Evolutionary conservation across 2,329 filamentous ascomycete species (phyloP), one percentile per base, ranked within the genome.

Genomic region (Cercospora sp.): DNA sequence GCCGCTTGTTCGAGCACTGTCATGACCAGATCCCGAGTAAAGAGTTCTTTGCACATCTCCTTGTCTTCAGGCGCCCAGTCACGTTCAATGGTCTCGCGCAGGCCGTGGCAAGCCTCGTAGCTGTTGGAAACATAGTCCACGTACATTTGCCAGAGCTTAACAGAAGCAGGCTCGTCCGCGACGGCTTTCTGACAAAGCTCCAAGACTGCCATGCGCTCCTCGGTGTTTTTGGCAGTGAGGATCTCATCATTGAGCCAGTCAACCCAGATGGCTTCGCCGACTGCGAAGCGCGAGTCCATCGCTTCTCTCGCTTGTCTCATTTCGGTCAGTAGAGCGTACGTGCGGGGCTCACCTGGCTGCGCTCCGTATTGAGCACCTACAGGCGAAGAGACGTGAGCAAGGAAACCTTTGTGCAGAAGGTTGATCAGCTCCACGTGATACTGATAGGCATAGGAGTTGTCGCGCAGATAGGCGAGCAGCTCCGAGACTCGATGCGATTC

Each of bases 101-200:
- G 79, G 67, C 84, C 85, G 77, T 89, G 87, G 74, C 87, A 88
- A 72, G 87, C 87, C 62, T 85, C 84, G 78, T 91, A 89, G 10
- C 93, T 87, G 21, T 87, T 86, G 84, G 90, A 89, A 70, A 94
- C 88, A 80, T 90, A 94, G 74, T 93, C 89, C 79, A 90, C 92
- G 77, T 94, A 94, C 30, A 88, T 85, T 68, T 89, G 85, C 92
- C 92, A 95, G 49, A 94, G 82, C 70, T 87, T 88, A 68, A 90
- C 83, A 74, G 91, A 94, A 72, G 86, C 89, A 10, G 90, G 90
- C 79, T 94, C 91, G 63, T 91, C 89, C 67, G 82, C 81, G 24
- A 90, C 86, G 66, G 91, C 91, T 72, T 85, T 86, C 73, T 90
- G 88, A 80, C 89, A 93, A 55, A 91, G 81, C 78, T 94, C 91